These are phyloP conservation scores for Penicillium pancosmium DNA, from an alignment of 495 filamentous ascomycete genomes.

Conservation along the genomic window DNA sequence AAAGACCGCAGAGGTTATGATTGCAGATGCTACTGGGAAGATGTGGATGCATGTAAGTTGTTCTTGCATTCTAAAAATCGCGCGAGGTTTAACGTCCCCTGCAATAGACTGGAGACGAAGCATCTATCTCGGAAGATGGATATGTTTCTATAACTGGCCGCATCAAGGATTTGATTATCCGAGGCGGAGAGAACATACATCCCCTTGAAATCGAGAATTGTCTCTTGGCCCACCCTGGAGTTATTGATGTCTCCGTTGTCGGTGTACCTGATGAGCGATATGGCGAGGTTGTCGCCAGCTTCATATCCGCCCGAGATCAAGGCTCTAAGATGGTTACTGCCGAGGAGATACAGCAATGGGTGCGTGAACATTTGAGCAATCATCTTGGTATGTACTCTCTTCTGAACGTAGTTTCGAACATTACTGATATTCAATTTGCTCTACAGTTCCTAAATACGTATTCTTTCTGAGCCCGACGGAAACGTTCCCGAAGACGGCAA, in stretches of 20 bases:
- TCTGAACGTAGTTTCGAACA: neutral
- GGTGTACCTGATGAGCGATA: constrained; percentile 83
- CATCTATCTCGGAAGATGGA: constrained; percentile 73
- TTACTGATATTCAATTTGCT: neutral
- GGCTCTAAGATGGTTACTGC: constrained; percentile 17
- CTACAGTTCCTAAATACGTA: constrained; percentile 78
- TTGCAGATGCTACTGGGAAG: constrained; percentile 59
- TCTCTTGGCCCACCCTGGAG: constrained; percentile 67
- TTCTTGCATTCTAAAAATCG: neutral
- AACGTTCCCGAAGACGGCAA: constrained; percentile 88
- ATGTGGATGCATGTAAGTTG: constrained; percentile 69
- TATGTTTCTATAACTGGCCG: constrained; percentile 73
- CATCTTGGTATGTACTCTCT: constrained; percentile 63
- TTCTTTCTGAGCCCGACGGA: constrained; percentile 67
- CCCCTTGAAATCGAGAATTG: constrained; percentile 93
- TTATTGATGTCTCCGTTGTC: constrained; percentile 79
- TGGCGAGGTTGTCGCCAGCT: constrained; percentile 85
- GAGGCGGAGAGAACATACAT: constrained; percentile 95
- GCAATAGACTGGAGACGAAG: constrained; percentile 80
- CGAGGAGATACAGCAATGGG: constrained; percentile 71
- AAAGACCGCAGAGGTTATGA: constrained; percentile 71
- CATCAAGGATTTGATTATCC: constrained; percentile 91
- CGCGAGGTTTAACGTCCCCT: constrained; percentile 11
- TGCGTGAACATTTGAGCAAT: constrained; percentile 66
- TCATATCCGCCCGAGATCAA: constrained; percentile 59